Evolutionary conservation across 352 stramenopile genomes (phyloP).

Genomic region (Pythium guiyangense): DNA sequence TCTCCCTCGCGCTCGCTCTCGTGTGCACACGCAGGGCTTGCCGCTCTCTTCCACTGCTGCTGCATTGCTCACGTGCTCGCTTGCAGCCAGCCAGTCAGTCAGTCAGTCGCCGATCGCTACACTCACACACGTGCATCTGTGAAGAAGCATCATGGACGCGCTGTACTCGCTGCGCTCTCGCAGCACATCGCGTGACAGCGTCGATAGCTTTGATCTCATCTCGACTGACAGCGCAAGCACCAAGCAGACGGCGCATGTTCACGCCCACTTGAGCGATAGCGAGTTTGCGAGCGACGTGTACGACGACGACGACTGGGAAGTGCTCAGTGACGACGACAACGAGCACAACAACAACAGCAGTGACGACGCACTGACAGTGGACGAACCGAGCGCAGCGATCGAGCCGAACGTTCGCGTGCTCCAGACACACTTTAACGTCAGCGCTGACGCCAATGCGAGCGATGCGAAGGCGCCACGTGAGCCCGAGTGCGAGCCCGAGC

Average conservation of each 20-base stretch:
- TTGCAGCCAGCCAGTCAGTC: not conserved
- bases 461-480: not conserved
- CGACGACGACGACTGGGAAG: constrained; percentile 39
- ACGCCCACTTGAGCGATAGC: constrained; percentile 7
- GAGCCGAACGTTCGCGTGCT: constrained; percentile 8
- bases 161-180: constrained; percentile 10
- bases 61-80: not conserved
- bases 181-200: constrained; percentile 25
- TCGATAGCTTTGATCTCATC: constrained; percentile 31
- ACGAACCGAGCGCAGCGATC: constrained; percentile 3
- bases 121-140: not conserved
- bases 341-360: not conserved
- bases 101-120: not conserved
- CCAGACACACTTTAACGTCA: constrained; percentile 4
- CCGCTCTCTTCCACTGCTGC: no score
- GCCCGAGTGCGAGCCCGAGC: constrained; percentile 5
- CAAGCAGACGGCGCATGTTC: not conserved
- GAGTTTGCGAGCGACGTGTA: constrained; percentile 9
- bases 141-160: constrained; percentile 1
- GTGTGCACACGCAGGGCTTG: no score
- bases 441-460: no score
- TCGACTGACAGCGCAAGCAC: constrained; percentile 17
- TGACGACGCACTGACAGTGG: not conserved
- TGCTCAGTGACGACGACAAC: constrained; percentile 15
- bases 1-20: no score